These are phyloP conservation scores for Aspergillus fructus DNA, from an alignment of 2,329 filamentous ascomycete species.

Conservation along the genomic window DNA sequence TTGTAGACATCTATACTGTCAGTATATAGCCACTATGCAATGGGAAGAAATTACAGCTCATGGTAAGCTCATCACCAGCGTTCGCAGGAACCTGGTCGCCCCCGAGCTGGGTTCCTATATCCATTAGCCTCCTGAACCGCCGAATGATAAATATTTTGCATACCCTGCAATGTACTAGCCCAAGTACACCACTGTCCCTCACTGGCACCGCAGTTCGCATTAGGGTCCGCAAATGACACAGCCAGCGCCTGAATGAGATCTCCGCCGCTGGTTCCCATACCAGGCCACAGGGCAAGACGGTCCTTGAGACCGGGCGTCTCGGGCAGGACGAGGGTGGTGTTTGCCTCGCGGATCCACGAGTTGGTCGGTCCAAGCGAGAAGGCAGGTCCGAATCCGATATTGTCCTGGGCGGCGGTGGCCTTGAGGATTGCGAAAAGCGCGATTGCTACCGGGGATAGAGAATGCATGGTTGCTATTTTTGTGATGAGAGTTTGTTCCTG, in stretches of 20 bases:
- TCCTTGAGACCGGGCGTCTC: conserved; percentile 25
- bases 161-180: conserved; percentile 31
- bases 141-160: background rate
- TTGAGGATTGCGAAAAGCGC: conserved; percentile 17
- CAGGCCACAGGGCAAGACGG: conserved; percentile 34
- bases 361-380: conserved; percentile 33
- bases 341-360: conserved; percentile 34
- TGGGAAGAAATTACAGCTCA: conserved; percentile 23
- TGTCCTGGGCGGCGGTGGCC: conserved; percentile 16
- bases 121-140: background rate
- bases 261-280: conserved; percentile 33
- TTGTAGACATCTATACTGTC: conserved; percentile 29
- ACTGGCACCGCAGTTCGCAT: conserved; percentile 30
- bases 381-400: conserved; percentile 28
- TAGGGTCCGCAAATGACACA: conserved; percentile 28
- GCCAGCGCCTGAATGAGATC: conserved; percentile 35
- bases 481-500: too few species aligned
- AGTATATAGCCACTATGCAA: background rate
- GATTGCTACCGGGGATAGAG: background rate
- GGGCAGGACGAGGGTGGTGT: conserved; percentile 30
- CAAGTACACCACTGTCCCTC: conserved; percentile 34
- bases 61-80: conserved; percentile 25
- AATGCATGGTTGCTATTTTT: too few species aligned
- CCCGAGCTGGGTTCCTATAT: conserved; percentile 22
- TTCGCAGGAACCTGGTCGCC: conserved; percentile 28